These are phyloP conservation scores for Acrasis kona DNA, from an alignment of 78 protist species.

Conservation along the genomic window DNA sequence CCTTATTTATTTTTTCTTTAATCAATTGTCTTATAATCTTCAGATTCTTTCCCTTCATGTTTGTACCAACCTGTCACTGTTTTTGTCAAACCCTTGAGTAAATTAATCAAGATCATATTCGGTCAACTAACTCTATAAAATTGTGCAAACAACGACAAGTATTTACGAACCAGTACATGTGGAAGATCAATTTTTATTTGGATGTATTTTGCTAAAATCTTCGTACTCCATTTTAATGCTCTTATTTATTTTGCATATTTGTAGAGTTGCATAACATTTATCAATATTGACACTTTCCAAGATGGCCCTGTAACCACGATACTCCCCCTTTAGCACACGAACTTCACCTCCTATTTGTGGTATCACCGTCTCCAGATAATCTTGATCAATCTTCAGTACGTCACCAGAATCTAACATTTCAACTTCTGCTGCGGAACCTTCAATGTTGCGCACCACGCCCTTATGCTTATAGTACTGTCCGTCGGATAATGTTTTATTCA, in stretches of 20 bases:
- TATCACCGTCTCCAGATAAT: conserved; percentile 8
- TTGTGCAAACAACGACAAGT: too few relatives aligned
- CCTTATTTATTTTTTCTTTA: too few relatives aligned
- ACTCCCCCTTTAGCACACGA: background rate
- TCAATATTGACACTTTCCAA: background rate
- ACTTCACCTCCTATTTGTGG: conserved; percentile 13
- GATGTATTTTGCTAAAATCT: conserved; percentile 10
- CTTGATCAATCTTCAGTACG: conserved; percentile 7
- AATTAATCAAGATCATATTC: too few relatives aligned
- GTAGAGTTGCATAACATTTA: background rate
- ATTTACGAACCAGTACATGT: too few relatives aligned
- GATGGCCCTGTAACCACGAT: background rate
- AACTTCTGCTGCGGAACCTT: conserved; percentile 1
- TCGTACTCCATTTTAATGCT: background rate
- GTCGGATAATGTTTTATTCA: background rate
- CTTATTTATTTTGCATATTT: background rate
- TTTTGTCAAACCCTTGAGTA: too few relatives aligned
- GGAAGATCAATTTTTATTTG: too few relatives aligned
- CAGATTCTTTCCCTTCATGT: too few relatives aligned
- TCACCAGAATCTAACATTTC: background rate
- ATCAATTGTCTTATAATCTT: too few relatives aligned
- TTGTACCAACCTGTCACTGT: too few relatives aligned
- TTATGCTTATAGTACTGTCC: conserved; percentile 6
- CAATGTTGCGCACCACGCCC: background rate
- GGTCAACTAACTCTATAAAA: too few relatives aligned